Evolutionary conservation across 2,329 filamentous ascomycete genomes (phyloP).

Genomic region (Verticillium klebahnii): DNA sequence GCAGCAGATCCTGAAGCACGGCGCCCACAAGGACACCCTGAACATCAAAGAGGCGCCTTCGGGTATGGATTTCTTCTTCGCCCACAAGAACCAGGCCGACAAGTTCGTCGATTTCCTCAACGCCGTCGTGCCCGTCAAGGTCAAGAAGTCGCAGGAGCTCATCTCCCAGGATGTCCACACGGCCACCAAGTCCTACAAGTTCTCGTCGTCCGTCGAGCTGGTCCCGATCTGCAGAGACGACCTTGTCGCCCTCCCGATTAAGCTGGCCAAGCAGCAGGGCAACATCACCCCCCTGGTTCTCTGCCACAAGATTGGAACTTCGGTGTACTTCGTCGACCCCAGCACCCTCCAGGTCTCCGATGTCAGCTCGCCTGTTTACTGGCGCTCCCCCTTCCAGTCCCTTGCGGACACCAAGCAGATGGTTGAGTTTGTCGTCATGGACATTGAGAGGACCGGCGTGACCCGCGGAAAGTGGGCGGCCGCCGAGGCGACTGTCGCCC

Average conservation of each 20-base stretch:
- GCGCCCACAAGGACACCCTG: conserved; percentile 85
- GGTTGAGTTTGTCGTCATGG: conserved; percentile 90
- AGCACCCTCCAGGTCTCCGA: conserved; percentile 89
- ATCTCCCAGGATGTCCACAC: conserved; percentile 73
- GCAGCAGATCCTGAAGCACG: conserved; percentile 92
- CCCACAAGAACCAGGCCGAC: conserved; percentile 83
- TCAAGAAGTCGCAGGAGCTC: conserved; percentile 63
- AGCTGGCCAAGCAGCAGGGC: conserved; percentile 78
- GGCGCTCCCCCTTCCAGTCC: conserved; percentile 80
- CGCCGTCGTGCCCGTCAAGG: conserved; percentile 71
- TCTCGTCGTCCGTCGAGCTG: conserved; percentile 82
- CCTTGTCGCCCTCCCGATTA: conserved; percentile 86
- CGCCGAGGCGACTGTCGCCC: conserved; percentile 82
- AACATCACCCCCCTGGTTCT: conserved; percentile 85
- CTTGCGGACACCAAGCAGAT: conserved; percentile 81
- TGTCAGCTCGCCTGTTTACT: conserved; percentile 77
- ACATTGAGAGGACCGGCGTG: conserved; percentile 76
- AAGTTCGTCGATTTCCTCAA: conserved; percentile 88
- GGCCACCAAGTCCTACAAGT: conserved; percentile 88
- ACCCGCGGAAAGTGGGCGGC: conserved; percentile 78
- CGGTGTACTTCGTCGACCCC: conserved; percentile 85
- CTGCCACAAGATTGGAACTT: conserved; percentile 79
- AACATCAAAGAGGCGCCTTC: conserved; percentile 98
- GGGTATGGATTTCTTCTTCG: conserved; percentile 94
- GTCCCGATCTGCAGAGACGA: conserved; percentile 98